Conservation (phyloP, 768 basidiomycete genomes). For the Psilocybe subaeruginosa region DNA sequence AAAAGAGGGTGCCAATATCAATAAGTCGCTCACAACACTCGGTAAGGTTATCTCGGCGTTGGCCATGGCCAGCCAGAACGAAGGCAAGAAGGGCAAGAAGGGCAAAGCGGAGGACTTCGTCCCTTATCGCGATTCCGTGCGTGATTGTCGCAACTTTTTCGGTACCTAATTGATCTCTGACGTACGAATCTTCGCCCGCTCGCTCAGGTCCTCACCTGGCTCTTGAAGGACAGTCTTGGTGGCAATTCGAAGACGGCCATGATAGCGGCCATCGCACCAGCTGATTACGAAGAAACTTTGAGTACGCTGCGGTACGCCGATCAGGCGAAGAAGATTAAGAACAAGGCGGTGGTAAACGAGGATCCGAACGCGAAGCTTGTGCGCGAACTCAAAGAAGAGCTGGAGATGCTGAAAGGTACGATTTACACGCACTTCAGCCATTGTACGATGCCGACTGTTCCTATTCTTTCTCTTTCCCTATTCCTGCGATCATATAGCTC, state of each 20-base stretch:
- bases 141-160: slow-evolving; percentile 29
- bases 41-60: slow-evolving; percentile 97
- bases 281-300: slow-evolving; percentile 97
- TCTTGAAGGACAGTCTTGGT: slow-evolving; percentile 96
- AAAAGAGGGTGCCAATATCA: slow-evolving; percentile 99
- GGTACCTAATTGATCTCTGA: slow-evolving; percentile 8
- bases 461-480: slow-evolving; percentile 14
- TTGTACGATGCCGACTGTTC: slow-evolving; percentile 15
- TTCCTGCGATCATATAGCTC: slow-evolving; percentile 45
- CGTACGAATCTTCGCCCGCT: slow-evolving; percentile 7
- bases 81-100: slow-evolving; percentile 85
- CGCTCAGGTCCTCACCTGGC: slow-evolving; percentile 90
- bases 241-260: slow-evolving; percentile 98
- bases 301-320: slow-evolving; percentile 97
- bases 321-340: slow-evolving; percentile 99
- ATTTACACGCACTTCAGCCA: slow-evolving; percentile 29
- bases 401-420: slow-evolving; percentile 86
- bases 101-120: slow-evolving; percentile 91
- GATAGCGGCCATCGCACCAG: slow-evolving; percentile 99
- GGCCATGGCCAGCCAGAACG: slow-evolving; percentile 66
- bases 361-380: slow-evolving; percentile 99
- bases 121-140: slow-evolving; percentile 95
- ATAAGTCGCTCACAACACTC: slow-evolving; percentile 96
- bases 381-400: slow-evolving; percentile 97
- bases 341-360: slow-evolving; percentile 98